Evolutionary conservation across 2,329 filamentous ascomycete species (phyloP).

Genomic region (Trichoderma sp.): DNA sequence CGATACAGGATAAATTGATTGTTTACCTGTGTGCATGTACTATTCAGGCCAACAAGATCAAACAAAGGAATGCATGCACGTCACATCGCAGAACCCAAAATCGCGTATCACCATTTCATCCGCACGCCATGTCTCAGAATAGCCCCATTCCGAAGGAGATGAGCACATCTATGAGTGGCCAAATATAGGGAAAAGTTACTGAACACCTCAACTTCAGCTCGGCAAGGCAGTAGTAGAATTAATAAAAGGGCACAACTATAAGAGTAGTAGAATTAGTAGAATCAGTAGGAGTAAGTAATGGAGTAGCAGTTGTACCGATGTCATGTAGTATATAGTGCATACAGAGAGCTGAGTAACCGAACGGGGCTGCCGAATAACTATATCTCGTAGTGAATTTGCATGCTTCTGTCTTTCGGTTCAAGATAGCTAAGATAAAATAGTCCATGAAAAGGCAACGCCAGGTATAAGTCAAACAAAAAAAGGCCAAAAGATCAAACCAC

Average conservation of each 20-base stretch:
- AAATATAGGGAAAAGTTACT: too few species aligned
- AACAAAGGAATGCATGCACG: not conserved
- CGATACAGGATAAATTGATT: too few species aligned
- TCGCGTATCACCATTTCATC: not conserved
- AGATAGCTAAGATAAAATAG: not conserved
- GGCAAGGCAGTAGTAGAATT: too few species aligned
- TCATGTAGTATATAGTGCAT: too few species aligned
- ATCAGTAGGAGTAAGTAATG: too few species aligned
- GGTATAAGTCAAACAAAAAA: slow-evolving; percentile 2
- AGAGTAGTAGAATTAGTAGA: too few species aligned
- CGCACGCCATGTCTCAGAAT: slow-evolving; percentile 4
- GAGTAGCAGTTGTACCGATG: too few species aligned
- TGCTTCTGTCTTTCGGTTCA: not conserved
- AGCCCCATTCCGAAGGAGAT: not conserved
- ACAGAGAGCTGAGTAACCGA: too few species aligned
- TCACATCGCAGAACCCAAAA: not conserved
- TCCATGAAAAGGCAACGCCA: not conserved
- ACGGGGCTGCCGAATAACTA: too few species aligned
- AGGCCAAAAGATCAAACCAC: not conserved
- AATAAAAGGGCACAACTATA: too few species aligned
- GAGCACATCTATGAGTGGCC: too few species aligned
- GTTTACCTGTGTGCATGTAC: not conserved
- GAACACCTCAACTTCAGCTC: too few species aligned
- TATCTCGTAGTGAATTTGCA: not conserved
- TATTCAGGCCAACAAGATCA: not conserved